Evolutionary conservation across 208 protist species (phyloP).

Genomic region (Angomonas desouzai): DNA sequence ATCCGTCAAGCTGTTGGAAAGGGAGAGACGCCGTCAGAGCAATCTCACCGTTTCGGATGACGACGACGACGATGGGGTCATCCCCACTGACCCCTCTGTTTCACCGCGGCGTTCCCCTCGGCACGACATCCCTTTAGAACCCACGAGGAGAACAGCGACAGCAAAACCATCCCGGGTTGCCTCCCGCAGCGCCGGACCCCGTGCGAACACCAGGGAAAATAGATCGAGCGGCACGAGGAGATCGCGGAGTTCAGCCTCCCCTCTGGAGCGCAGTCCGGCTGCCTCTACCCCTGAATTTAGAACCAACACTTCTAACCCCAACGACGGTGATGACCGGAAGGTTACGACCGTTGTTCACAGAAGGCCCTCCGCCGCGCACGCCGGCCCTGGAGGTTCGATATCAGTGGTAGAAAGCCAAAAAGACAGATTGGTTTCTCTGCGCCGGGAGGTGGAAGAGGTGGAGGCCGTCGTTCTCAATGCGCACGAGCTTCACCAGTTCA

Average conservation of each 20-base stretch:
- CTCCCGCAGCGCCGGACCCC: neutral
- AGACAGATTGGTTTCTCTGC: conserved; percentile 22
- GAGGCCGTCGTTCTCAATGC: conserved; percentile 36
- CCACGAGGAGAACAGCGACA: neutral
- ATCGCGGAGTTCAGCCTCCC: neutral
- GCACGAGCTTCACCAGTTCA: conserved; percentile 35
- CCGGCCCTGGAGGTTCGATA: conserved; percentile 26
- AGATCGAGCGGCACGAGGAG: neutral
- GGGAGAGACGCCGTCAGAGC: conserved; percentile 9
- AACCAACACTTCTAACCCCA: neutral
- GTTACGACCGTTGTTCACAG: neutral
- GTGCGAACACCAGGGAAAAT: neutral
- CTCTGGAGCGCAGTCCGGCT: neutral
- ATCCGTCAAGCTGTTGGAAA: conserved; percentile 15
- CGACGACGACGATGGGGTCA: neutral
- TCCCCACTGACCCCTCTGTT: neutral
- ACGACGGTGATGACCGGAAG: neutral
- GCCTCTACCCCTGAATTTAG: neutral
- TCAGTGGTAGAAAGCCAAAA: conserved; percentile 25
- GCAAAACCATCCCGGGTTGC: neutral
- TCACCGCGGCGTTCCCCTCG: neutral
- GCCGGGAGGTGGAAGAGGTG: conserved; percentile 43
- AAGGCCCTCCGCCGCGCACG: neutral
- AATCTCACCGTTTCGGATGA: neutral
- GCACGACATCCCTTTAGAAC: neutral